These are phyloP conservation scores for Tuber umbilicatum DNA, from an alignment of 495 filamentous ascomycete species.

Conservation along the genomic window DNA sequence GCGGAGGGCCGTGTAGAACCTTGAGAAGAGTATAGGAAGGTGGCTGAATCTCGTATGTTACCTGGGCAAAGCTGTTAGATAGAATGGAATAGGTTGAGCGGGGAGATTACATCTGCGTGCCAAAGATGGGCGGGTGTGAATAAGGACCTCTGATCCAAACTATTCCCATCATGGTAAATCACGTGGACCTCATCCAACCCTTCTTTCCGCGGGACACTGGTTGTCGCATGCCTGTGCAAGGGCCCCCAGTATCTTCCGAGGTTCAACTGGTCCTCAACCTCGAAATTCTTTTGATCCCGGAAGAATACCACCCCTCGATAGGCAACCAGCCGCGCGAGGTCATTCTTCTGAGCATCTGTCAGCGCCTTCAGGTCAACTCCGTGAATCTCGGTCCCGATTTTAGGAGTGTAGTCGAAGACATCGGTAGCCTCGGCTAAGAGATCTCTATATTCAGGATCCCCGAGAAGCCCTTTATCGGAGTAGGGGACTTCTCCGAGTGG, in stretches of 20 bases:
- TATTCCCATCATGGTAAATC: slow-evolving; percentile 59
- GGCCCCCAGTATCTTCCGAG: slow-evolving; percentile 62
- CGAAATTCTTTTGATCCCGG: slow-evolving; percentile 61
- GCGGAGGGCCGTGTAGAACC: slow-evolving; percentile 59
- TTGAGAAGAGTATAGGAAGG: slow-evolving; percentile 69
- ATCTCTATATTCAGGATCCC: slow-evolving; percentile 52
- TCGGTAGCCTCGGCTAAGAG: slow-evolving; percentile 45
- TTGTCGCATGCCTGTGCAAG: slow-evolving; percentile 57
- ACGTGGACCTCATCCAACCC: slow-evolving; percentile 63
- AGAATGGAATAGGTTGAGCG: neutral
- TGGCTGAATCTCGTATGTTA: slow-evolving; percentile 71
- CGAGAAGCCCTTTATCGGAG: slow-evolving; percentile 52
- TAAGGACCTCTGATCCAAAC: slow-evolving; percentile 53
- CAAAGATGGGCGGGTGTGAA: slow-evolving; percentile 53
- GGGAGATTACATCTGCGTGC: slow-evolving; percentile 55
- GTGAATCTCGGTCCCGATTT: slow-evolving; percentile 57
- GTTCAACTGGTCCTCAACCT: slow-evolving; percentile 55
- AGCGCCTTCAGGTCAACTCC: slow-evolving; percentile 63
- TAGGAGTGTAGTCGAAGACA: slow-evolving; percentile 42
- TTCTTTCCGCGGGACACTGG: slow-evolving; percentile 39
- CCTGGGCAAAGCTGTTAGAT: slow-evolving; percentile 44
- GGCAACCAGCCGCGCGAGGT: slow-evolving; percentile 65
- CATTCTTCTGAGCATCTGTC: slow-evolving; percentile 63
- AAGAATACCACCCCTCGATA: slow-evolving; percentile 69
- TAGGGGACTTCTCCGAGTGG: slow-evolving; percentile 50